A percentile compares a stretch with the other conserved stretches of the same genome.
Conservation (phyloP, 805 yeast genomes). For the Monosporozyma siamensis region DNA sequence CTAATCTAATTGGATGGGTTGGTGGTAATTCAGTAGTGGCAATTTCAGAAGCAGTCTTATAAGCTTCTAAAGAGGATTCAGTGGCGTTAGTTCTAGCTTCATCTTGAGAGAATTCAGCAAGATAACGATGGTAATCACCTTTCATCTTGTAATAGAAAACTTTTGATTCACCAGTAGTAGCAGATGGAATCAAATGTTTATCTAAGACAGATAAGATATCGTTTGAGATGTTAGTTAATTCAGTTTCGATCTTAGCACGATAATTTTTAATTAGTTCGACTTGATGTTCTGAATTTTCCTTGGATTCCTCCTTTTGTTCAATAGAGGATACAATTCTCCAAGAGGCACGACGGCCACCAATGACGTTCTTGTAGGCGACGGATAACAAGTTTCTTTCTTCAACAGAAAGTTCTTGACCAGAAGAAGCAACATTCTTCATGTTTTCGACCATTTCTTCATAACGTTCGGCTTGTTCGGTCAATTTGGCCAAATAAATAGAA, state of each 20-base stretch:
- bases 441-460: conserved; percentile 98
- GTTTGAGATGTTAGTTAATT: conserved; percentile 86
- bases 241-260: conserved; percentile 89
- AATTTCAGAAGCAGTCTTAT: conserved; percentile 91
- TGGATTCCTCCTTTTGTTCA: conserved; percentile 96
- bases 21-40: conserved; percentile 96
- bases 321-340: conserved; percentile 98
- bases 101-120: conserved; percentile 90
- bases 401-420: conserved; percentile 90
- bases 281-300: conserved; percentile 79
- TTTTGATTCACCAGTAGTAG: conserved; percentile 94
- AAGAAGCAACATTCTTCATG: conserved; percentile 94
- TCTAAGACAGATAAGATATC: conserved; percentile 84
- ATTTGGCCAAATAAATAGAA: conserved; percentile 93
- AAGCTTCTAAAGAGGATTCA: conserved; percentile 84
- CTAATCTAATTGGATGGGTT: conserved; percentile 97
- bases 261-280: conserved; percentile 84
- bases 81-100: conserved; percentile 92
- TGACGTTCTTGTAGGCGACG: conserved; percentile 96
- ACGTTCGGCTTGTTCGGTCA: conserved; percentile 99
- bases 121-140: conserved; percentile 98
- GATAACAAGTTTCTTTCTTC: conserved; percentile 96
- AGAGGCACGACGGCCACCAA: conserved; percentile 98
- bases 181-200: conserved; percentile 84
- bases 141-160: conserved; percentile 98